Conservation (phyloP, 257 asterid genomes). For the Lantana camara region DNA sequence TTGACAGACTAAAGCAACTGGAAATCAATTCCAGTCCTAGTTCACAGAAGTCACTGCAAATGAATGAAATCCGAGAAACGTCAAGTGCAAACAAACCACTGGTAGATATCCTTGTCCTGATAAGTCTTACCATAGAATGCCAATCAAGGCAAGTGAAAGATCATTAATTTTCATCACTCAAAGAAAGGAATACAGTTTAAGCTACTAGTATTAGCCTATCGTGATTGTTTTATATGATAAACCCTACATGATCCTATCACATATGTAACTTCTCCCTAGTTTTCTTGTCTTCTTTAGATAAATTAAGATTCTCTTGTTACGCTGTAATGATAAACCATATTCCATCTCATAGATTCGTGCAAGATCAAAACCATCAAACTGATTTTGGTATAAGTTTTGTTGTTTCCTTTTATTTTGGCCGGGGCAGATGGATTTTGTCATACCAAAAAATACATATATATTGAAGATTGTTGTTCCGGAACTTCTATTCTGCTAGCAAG, state of each 20-base stretch:
- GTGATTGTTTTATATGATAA: not conserved
- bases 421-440: slow-evolving; percentile 2
- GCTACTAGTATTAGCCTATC: slow-evolving; percentile 24
- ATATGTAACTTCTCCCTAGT: not conserved
- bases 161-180: not conserved
- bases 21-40: slow-evolving; percentile 53
- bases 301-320: not conserved
- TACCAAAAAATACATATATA: too few relatives aligned
- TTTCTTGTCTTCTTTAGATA: not conserved
- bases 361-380: not conserved
- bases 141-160: not conserved
- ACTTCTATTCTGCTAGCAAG: slow-evolving; percentile 5
- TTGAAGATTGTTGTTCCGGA: slow-evolving; percentile 2
- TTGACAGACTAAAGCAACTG: slow-evolving; percentile 75
- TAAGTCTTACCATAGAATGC: slow-evolving; percentile 12
- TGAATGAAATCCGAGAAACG: slow-evolving; percentile 56
- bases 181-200: not conserved
- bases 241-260: not conserved
- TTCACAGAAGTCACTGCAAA: slow-evolving; percentile 53
- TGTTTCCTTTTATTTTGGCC: slow-evolving; percentile 1
- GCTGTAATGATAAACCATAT: slow-evolving; percentile 6
- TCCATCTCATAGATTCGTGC: slow-evolving; percentile 9
- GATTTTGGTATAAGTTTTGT: slow-evolving; percentile 8
- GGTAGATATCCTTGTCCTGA: slow-evolving; percentile 49
- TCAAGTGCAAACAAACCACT: slow-evolving; percentile 62